These are phyloP conservation scores for Botrytis byssoidea DNA, from an alignment of 2,329 filamentous ascomycete species.

Conservation along the genomic window DNA sequence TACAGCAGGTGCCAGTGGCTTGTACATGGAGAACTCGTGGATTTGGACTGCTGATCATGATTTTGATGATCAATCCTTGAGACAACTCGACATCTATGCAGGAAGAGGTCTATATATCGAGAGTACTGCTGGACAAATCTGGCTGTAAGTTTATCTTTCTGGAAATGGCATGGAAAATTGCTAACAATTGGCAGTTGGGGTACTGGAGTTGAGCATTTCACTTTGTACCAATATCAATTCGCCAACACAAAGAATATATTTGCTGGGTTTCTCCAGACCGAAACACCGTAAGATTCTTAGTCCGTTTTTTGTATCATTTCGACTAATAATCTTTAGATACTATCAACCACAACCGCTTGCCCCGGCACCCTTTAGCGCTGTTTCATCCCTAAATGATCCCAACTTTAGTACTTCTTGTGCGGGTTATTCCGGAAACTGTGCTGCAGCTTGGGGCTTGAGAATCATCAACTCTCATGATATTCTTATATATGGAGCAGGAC, in stretches of 20 bases:
- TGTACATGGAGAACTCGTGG: slow-evolving; percentile 51
- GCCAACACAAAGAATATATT: slow-evolving; percentile 38
- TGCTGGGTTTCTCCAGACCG: slow-evolving; percentile 33
- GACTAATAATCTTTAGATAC: slow-evolving; percentile 45
- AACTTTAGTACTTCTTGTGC: slow-evolving; percentile 47
- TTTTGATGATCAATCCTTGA: slow-evolving; percentile 44
- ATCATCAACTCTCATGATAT: slow-evolving; percentile 52
- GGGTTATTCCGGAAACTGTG: slow-evolving; percentile 44
- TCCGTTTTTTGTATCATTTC: too few relatives aligned
- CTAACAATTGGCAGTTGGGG: slow-evolving; percentile 36
- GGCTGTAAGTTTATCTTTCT: slow-evolving; percentile 41
- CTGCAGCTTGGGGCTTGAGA: slow-evolving; percentile 64
- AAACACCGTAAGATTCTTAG: slow-evolving; percentile 23
- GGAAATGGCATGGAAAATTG: background rate
- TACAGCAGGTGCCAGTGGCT: slow-evolving; percentile 43
- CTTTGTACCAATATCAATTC: slow-evolving; percentile 54
- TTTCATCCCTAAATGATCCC: slow-evolving; percentile 47
- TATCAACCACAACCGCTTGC: slow-evolving; percentile 65
- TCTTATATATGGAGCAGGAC: slow-evolving; percentile 51
- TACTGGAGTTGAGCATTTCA: slow-evolving; percentile 48
- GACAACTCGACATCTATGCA: slow-evolving; percentile 53
- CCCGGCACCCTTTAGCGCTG: slow-evolving; percentile 57
- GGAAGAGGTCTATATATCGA: slow-evolving; percentile 51
- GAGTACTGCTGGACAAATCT: slow-evolving; percentile 46
- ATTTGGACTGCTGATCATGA: slow-evolving; percentile 49